A percentile compares a stretch with the other conserved stretches of the same genome.
Evolutionary conservation across 108 stramenopile species (phyloP).

Genomic region (Pseudonitzschia pungens): DNA sequence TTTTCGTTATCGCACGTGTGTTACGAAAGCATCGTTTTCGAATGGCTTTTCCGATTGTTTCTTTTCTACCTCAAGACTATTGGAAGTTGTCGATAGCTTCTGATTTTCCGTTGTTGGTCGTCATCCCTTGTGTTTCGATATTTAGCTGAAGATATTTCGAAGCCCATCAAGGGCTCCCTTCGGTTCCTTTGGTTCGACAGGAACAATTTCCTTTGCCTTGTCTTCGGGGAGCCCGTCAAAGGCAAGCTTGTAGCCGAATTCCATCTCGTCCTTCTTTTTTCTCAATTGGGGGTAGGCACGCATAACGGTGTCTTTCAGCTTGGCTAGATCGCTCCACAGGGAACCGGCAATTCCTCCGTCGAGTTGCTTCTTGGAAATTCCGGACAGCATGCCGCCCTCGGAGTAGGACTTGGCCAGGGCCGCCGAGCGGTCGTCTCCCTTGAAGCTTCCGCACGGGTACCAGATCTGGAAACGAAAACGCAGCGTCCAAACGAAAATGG

Average conservation of each 20-base stretch:
- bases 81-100: background rate
- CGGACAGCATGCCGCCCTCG: slow-evolving; percentile 57
- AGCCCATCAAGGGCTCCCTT: slow-evolving; percentile 74
- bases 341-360: slow-evolving; percentile 74
- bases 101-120: background rate
- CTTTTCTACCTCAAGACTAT: background rate
- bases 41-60: too few species aligned
- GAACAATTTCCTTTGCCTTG: slow-evolving; percentile 53
- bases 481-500: too few species aligned
- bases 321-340: slow-evolving; percentile 54
- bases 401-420: slow-evolving; percentile 60
- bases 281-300: slow-evolving; percentile 76
- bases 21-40: too few species aligned
- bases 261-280: slow-evolving; percentile 61
- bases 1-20: too few species aligned
- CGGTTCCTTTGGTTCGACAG: slow-evolving; percentile 70
- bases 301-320: slow-evolving; percentile 64
- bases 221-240: slow-evolving; percentile 69
- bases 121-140: background rate
- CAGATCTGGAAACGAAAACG: slow-evolving; percentile 53
- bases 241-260: slow-evolving; percentile 83
- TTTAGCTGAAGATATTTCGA: slow-evolving; percentile 61
- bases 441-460: slow-evolving; percentile 91
- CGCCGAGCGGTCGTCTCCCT: slow-evolving; percentile 83
- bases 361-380: slow-evolving; percentile 81